Percentiles rank a stretch among this genome's conserved stretches.
Evolutionary conservation across 768 basidiomycete genomes (phyloP).

Genomic region (Rhizopogon vesiculosus): DNA sequence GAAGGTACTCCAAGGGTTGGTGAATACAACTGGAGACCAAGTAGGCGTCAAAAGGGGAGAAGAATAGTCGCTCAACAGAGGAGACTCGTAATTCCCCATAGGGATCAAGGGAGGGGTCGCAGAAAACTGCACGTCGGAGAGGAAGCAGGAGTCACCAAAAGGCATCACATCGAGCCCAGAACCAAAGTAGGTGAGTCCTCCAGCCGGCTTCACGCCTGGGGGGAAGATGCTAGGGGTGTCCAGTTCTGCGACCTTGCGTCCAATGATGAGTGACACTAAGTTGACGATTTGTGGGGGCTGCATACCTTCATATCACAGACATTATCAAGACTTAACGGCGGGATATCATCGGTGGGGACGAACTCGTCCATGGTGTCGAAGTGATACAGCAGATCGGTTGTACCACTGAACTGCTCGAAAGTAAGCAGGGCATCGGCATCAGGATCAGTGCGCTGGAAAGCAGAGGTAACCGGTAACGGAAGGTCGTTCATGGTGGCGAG

Average conservation of each 20-base stretch:
- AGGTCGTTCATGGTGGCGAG: neutral
- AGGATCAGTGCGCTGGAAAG: neutral
- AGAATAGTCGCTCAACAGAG: conserved; percentile 1
- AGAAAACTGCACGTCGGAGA: conserved; percentile 7
- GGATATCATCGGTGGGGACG: conserved; percentile 32
- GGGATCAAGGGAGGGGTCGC: conserved; percentile 6
- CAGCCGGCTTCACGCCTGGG: conserved; percentile 16
- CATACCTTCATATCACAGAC: conserved; percentile 16
- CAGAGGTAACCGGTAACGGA: neutral
- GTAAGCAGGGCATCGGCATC: conserved; percentile 1
- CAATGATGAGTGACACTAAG: neutral
- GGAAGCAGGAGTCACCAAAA: conserved; percentile 22
- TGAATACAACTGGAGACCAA: conserved; percentile 22
- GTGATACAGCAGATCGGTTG: conserved; percentile 17
- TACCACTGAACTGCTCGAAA: neutral
- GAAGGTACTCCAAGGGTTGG: conserved; percentile 17
- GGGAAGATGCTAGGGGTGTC: conserved; percentile 9
- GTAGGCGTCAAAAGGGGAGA: conserved; percentile 8
- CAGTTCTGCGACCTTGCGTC: neutral
- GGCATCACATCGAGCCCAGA: conserved; percentile 24
- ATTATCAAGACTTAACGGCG: conserved; percentile 26
- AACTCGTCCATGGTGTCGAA: conserved; percentile 15
- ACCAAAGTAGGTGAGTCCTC: conserved; percentile 19
- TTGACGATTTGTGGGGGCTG: neutral
- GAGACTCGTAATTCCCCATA: conserved; percentile 8